phyloP scores from a whole-genome alignment of 495 filamentous ascomycete genomes.

The Neurospora cerealis region DNA sequence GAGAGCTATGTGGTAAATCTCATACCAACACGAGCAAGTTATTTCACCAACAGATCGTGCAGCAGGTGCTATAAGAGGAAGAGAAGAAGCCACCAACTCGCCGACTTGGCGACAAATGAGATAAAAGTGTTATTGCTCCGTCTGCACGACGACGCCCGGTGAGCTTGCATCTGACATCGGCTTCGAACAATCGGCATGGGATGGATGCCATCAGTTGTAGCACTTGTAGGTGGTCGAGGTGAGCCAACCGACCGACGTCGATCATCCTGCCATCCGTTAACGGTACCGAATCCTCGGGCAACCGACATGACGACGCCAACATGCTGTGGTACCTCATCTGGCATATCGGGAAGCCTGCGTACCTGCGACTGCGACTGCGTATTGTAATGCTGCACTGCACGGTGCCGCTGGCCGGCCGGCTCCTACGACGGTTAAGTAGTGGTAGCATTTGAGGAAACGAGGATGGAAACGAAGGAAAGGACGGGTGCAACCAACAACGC shows the following conservation, averaged over 20 bases:
- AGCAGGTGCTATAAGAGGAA: neutral
- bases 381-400: neutral
- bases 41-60: neutral
- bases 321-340: neutral
- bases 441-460: neutral
- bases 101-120: neutral
- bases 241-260: neutral
- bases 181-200: neutral
- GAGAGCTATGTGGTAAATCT: no score
- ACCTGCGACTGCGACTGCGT: neutral
- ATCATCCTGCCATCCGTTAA: neutral
- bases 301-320: neutral
- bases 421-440: neutral
- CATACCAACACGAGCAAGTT: neutral
- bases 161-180: neutral
- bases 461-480: neutral
- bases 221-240: neutral
- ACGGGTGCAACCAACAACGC: neutral
- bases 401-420: neutral
- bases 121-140: neutral
- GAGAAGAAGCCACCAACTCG: neutral
- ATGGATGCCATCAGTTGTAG: neutral
- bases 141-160: neutral
- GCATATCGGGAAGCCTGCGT: neutral
- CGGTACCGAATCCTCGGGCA: neutral